Base-by-base conservation (phyloP, 1,284 basidiomycete species). In the Apiotrichum akiyoshidainum region DNA sequence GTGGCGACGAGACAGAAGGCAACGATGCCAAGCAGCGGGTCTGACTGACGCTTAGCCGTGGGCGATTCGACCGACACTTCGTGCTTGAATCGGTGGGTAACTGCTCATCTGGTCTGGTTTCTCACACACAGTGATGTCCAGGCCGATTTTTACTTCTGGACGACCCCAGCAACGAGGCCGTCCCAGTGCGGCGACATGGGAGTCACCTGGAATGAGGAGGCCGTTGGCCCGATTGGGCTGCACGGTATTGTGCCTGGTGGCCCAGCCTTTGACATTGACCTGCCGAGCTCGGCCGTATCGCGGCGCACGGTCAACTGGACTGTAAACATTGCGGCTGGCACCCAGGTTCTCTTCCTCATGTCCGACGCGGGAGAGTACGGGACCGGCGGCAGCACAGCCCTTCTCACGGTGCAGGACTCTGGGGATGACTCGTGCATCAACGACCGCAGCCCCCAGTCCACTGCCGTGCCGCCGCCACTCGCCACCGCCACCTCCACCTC, bases 221-320 rank as follows among this genome's bases (percentile, higher is more conserved):
- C 66, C 19, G 63, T 65, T 9, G 55, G 57, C 33, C 74, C 74
- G 0, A 56, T 75, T 13, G 35, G 58, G 13, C 63, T 74, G 2
- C 72, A 65, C 59, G 74, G 74, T 12, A 47, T 76, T 19, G 68
- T 76, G 19, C 71, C 72, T 1, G 62, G 63, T 37, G 74, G 74
- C 13, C 64, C 67, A 3, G 67, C 71, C 0, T 76, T 69, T 60
- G 54, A 62, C 13, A 56, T 76, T 8, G 71, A 73, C 1, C 62
- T 74, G n/a, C 63, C 68, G 13, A 19, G 54, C 55, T 53, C 62
- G 57, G 22, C 40, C 8, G 21, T 21, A 2, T 7, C 5, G 5
- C 14, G 37, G 17, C 45, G 37, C 4, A 47, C 39, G 11, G n/a
- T 31, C 13, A 22, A 54, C 46, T 76, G 72, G 72, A 61, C 59